Base-by-base conservation (phyloP, 305 asterid species). In the Fraxinus floribunda region DNA sequence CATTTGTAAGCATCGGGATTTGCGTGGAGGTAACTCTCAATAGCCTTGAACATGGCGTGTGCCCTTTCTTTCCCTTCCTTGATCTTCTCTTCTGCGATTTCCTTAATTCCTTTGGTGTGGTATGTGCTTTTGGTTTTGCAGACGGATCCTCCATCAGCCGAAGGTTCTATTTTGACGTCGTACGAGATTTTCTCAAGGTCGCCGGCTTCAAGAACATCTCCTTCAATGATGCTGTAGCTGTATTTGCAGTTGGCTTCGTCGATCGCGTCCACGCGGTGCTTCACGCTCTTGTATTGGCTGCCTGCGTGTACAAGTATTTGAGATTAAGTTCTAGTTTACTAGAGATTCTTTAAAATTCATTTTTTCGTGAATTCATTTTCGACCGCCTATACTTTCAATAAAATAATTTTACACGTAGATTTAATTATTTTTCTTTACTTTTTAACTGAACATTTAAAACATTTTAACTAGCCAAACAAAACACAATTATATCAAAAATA, bases 191-290 rank as follows among this genome's bases (percentile, higher is more conserved):
- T 83, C 20, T 88, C 92, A 0, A 90, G 16, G 7, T 38, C 85
- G 0, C 39, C 89, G 38, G 36, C 75, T 0, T 16, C 84, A 18
- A 91, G 41, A 5, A 64, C 84, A 55, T 88, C 93, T 0, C 97
- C 97, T 44, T 91, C 94, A 2, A 89, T 46, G 36, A 91, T 39
- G 9, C 55, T 82, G 89, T 88, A 91, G 30, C 86, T 88, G 87
- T 38, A 91, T 0, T 38, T 32, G 35, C 8, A 36, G 1, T 90
- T 90, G 4, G 72, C 84, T 75, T 86, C 89, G 64, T 92, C 94
- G 0, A 92, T n/a, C 29, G 78, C 90, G 3, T 87, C 92, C 0
- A 87, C 87, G 0, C 77, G 76, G 6, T 91, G 91, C 83, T 91
- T 92, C 32, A 81, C 80, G 5, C 32, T 79, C 86, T 89, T 91